Conservation (phyloP, 2,329 filamentous ascomycete genomes). For the Scopulariopsis brevicaulis region DNA sequence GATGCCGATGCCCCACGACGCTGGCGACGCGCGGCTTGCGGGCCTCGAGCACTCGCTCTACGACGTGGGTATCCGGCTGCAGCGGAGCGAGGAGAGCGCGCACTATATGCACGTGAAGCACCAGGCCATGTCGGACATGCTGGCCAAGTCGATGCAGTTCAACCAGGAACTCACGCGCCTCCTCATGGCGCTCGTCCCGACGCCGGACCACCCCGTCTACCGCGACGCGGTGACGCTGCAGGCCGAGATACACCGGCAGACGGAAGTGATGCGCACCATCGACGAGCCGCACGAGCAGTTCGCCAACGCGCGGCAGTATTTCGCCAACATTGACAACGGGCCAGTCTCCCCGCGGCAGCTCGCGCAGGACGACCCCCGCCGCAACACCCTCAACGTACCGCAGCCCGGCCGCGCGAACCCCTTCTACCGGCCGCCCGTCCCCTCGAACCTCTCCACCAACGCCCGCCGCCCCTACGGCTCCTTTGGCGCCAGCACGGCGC, state of each 20-base stretch:
- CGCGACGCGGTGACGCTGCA: constrained; percentile 55
- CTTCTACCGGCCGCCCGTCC: constrained; percentile 66
- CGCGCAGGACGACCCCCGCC: constrained; percentile 72
- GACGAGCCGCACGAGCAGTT: constrained; percentile 58
- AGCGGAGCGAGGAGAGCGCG: constrained; percentile 74
- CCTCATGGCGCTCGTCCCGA: constrained; percentile 61
- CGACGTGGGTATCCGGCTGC: constrained; percentile 65
- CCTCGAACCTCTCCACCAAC: constrained; percentile 69
- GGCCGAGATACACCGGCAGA: constrained; percentile 48
- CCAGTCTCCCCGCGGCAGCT: constrained; percentile 83
- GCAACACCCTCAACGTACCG: constrained; percentile 54
- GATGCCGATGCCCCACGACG: constrained; percentile 59
- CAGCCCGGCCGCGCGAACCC: constrained; percentile 42
- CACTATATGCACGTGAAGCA: constrained; percentile 71
- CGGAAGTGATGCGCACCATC: constrained; percentile 41
- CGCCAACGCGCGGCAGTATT: constrained; percentile 54
- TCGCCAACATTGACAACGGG: constrained; percentile 57
- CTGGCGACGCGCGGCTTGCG: constrained; percentile 61
- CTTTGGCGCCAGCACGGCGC: constrained; percentile 58
- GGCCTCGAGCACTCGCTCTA: constrained; percentile 73
- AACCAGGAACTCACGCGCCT: constrained; percentile 75
- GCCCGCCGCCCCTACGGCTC: constrained; percentile 77
- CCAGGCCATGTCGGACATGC: constrained; percentile 69
- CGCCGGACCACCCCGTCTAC: constrained; percentile 60
- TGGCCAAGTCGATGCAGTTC: constrained; percentile 61